Conservation (phyloP, 176 grass and related monocot genomes). For the Coix lacrymajobi region DNA sequence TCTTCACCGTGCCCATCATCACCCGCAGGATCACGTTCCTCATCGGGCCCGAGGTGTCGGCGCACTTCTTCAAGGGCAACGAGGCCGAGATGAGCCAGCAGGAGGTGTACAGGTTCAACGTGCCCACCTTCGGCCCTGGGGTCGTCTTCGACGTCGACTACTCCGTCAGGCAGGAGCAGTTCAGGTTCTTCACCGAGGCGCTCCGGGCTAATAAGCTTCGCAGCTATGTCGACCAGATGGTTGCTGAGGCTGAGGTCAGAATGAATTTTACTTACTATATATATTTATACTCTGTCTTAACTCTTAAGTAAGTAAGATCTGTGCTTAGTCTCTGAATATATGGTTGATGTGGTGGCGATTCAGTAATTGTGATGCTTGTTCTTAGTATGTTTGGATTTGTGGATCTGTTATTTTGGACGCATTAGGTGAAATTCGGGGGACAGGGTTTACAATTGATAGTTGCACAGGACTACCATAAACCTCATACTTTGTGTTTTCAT, state of each 20-base stretch:
- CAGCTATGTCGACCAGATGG: constrained; percentile 91
- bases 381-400: not conserved
- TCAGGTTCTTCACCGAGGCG: constrained; percentile 87
- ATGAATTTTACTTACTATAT: not conserved
- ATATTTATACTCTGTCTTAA: not conserved
- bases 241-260: constrained; percentile 74
- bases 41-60: constrained; percentile 77
- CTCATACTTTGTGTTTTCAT: not conserved
- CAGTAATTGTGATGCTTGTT: not conserved
- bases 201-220: constrained; percentile 64
- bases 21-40: constrained; percentile 82
- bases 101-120: constrained; percentile 92
- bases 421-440: not conserved
- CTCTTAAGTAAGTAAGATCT: no score
- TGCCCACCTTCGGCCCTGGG: constrained; percentile 82
- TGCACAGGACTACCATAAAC: not conserved
- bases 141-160: constrained; percentile 94
- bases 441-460: not conserved
- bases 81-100: constrained; percentile 93
- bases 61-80: constrained; percentile 86
- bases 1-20: constrained; percentile 73
- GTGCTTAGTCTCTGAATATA: not conserved
- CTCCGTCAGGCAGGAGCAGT: constrained; percentile 78
- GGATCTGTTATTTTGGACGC: not conserved
- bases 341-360: not conserved